Conservation (phyloP, 106 monocot genomes). For the Ottelia alismoides region DNA sequence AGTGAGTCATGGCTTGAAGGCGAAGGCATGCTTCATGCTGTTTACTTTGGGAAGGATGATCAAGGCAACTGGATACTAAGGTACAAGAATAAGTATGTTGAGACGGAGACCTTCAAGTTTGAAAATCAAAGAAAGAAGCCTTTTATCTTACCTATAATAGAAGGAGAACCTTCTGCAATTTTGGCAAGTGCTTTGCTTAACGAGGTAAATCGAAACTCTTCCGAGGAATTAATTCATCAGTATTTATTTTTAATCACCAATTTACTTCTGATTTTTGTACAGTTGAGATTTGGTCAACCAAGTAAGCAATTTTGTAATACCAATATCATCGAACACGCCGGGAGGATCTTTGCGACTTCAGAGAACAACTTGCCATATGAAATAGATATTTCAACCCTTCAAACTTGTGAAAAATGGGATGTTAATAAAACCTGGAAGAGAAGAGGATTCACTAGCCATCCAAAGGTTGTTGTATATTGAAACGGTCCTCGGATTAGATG, state of each 20-base stretch:
- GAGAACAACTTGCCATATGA: conserved; percentile 14
- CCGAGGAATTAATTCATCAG: no score
- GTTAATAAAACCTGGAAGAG: conserved; percentile 9
- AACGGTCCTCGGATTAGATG: no score
- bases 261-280: conserved; percentile 1
- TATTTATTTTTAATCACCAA: no score
- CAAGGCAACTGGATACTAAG: conserved; percentile 16
- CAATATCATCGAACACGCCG: conserved; percentile 12
- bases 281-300: conserved; percentile 15
- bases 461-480: conserved; percentile 9
- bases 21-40: conserved; percentile 55
- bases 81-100: conserved; percentile 39
- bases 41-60: conserved; percentile 23
- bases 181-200: conserved; percentile 33
- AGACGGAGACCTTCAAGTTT: conserved; percentile 30
- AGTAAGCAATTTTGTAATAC: conserved; percentile 10
- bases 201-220: conserved; percentile 10
- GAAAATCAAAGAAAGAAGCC: conserved; percentile 26
- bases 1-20: conserved; percentile 48
- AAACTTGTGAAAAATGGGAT: conserved; percentile 4
- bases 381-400: conserved; percentile 6
- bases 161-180: conserved; percentile 35
- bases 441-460: conserved; percentile 15
- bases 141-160: conserved; percentile 30
- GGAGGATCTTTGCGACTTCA: conserved; percentile 2